Evolutionary conservation across 1,139 yeast genomes (phyloP).

Genomic region (Suhomyces panamericanus): DNA sequence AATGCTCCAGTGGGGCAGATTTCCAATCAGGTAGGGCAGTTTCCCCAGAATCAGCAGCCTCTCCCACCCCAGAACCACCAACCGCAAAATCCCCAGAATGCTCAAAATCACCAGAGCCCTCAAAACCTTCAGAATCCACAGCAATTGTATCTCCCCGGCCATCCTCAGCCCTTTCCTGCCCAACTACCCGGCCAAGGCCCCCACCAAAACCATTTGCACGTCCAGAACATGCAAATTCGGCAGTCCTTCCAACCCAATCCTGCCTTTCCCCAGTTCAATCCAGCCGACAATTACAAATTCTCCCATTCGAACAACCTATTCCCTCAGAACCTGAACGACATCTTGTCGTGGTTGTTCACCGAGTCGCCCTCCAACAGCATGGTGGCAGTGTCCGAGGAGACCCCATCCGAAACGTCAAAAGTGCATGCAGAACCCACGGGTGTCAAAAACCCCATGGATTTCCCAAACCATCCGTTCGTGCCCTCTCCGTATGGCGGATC

Average conservation of each 20-base stretch:
- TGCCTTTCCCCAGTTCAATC: background rate
- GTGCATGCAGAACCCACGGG: background rate
- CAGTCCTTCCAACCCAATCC: background rate
- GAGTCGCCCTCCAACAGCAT: conserved; percentile 20
- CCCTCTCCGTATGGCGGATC: conserved; percentile 10
- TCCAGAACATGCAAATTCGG: background rate
- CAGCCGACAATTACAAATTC: background rate
- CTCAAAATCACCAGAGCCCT: too few species aligned
- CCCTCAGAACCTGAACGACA: conserved; percentile 34
- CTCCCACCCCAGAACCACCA: too few species aligned
- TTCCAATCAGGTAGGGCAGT: too few species aligned
- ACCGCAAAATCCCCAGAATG: too few species aligned
- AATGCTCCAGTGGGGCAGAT: too few species aligned
- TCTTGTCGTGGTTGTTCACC: conserved; percentile 42
- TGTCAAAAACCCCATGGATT: conserved; percentile 3
- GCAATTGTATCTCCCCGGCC: background rate
- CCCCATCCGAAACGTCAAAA: background rate
- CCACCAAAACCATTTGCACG: background rate
- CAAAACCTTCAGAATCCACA: too few species aligned
- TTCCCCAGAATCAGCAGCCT: too few species aligned
- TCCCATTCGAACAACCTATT: background rate
- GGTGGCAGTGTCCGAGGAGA: background rate
- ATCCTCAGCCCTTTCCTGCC: too few species aligned
- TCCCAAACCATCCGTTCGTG: conserved; percentile 1
- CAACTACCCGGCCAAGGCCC: background rate